Evolutionary conservation across 2,329 filamentous ascomycete genomes (phyloP).

Genomic region (Colletotrichum ledebouriae): DNA sequence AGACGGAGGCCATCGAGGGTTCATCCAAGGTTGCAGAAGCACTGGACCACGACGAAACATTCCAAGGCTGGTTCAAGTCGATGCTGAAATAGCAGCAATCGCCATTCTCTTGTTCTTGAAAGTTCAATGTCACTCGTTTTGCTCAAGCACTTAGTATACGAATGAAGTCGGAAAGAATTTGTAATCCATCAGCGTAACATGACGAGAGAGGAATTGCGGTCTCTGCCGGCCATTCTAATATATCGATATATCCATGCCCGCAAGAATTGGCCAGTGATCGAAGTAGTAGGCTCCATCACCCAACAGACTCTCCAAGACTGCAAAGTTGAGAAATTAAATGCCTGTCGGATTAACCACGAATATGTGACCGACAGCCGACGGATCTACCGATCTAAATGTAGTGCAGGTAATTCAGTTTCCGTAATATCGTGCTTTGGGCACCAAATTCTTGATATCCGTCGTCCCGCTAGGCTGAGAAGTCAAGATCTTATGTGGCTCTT

Average conservation of each 20-base stretch:
- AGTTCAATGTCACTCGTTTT: no score
- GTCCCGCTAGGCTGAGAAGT: constrained; percentile 61
- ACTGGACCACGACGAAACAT: background rate
- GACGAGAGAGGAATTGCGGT: no score
- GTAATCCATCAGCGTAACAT: no score
- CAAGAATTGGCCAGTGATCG: constrained; percentile 75
- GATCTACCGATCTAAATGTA: constrained; percentile 66
- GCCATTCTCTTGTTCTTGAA: rapidly evolving
- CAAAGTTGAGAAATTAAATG: constrained; percentile 64
- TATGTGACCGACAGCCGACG: constrained; percentile 73
- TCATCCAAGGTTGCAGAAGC: constrained; percentile 5
- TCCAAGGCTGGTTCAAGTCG: constrained; percentile 15
- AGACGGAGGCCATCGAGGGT: constrained; percentile 22
- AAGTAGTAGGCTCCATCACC: constrained; percentile 73
- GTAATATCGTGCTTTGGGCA: constrained; percentile 60
- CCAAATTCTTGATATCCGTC: constrained; percentile 60
- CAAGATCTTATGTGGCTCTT: constrained; percentile 70
- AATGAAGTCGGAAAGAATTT: no score
- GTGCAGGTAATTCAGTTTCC: constrained; percentile 75
- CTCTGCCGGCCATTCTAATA: background rate
- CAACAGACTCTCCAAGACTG: constrained; percentile 73
- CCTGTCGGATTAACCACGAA: constrained; percentile 62
- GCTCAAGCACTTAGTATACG: background rate
- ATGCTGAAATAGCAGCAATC: background rate
- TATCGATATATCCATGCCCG: constrained; percentile 63